A percentile compares a stretch with the other conserved stretches of the same genome.
Evolutionary conservation across 2,329 filamentous ascomycete genomes (phyloP).

Genomic region (Basipetospora chlamydospora): DNA sequence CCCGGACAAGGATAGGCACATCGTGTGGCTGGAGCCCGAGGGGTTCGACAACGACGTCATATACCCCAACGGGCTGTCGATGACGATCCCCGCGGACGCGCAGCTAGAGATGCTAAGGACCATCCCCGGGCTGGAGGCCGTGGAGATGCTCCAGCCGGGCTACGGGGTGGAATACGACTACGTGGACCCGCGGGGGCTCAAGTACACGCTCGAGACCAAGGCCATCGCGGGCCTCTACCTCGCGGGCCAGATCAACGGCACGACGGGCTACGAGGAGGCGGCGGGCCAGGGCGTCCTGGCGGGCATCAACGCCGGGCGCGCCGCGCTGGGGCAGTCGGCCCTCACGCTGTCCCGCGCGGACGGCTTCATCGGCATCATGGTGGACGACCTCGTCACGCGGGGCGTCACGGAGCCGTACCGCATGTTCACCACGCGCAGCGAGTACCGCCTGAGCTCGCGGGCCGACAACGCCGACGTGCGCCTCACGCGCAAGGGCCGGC

Average conservation of each 20-base stretch:
- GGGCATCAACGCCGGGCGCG: slow-evolving; percentile 85
- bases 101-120: slow-evolving; percentile 78
- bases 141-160: slow-evolving; percentile 82
- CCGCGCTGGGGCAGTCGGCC: slow-evolving; percentile 48
- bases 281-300: slow-evolving; percentile 86
- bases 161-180: slow-evolving; percentile 99
- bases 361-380: slow-evolving; percentile 96
- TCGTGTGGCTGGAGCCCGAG: slow-evolving; percentile 95
- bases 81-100: slow-evolving; percentile 83
- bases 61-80: slow-evolving; percentile 93
- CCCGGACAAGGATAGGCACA: slow-evolving; percentile 62
- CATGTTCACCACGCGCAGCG: slow-evolving; percentile 94
- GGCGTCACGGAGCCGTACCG: slow-evolving; percentile 93
- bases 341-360: slow-evolving; percentile 67
- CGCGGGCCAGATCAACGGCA: slow-evolving; percentile 95
- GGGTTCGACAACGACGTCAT: slow-evolving; percentile 81
- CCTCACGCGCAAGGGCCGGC: slow-evolving; percentile 63
- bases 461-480: slow-evolving; percentile 89
- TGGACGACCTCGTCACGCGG: slow-evolving; percentile 93
- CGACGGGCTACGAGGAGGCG: slow-evolving; percentile 95
- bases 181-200: slow-evolving; percentile 79
- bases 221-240: slow-evolving; percentile 77
- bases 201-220: slow-evolving; percentile 87
- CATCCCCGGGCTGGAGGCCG: slow-evolving; percentile 75
- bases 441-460: slow-evolving; percentile 84